Conservation (phyloP, 1,139 yeast species). For the Meyerozyma guilliermondii region DNA sequence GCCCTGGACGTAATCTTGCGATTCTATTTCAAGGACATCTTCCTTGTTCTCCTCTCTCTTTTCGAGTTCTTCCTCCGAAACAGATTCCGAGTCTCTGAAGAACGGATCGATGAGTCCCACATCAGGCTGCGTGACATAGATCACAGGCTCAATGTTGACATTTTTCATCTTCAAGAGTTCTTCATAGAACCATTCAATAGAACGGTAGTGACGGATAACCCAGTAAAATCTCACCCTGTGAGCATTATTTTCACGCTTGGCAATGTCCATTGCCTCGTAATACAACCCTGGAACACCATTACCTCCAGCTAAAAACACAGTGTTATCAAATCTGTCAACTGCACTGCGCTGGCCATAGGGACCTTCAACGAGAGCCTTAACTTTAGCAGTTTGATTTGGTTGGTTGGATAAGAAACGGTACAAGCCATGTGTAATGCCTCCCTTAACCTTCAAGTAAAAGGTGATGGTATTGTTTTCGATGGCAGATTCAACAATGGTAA, state of each 20-base stretch:
- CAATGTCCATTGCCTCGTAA: constrained; percentile 26
- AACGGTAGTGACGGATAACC: constrained; percentile 35
- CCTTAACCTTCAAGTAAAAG: constrained; percentile 39
- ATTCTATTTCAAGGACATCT: background rate
- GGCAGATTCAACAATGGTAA: constrained; percentile 30
- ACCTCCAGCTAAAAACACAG: constrained; percentile 60
- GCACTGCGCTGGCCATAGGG: constrained; percentile 35
- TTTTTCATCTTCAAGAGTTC: constrained; percentile 29
- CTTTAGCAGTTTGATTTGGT: constrained; percentile 37
- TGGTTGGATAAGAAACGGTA: constrained; percentile 37
- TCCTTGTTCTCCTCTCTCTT: constrained; percentile 1
- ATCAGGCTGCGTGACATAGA: constrained; percentile 34
- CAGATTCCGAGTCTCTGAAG: constrained; percentile 1
- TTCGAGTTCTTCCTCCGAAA: constrained; percentile 1
- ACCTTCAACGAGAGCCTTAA: constrained; percentile 35
- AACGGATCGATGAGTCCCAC: constrained; percentile 3
- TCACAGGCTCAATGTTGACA: constrained; percentile 20
- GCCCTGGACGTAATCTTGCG: background rate
- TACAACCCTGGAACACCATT: constrained; percentile 63
- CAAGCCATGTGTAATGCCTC: constrained; percentile 32
- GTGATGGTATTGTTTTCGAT: constrained; percentile 30
- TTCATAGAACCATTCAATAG: constrained; percentile 47
- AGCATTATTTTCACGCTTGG: constrained; percentile 7
- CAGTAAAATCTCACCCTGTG: constrained; percentile 24
- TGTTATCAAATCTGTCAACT: constrained; percentile 46